Conservation (phyloP, 2,329 filamentous ascomycete species). For the Paecilomyces formosus region DNA sequence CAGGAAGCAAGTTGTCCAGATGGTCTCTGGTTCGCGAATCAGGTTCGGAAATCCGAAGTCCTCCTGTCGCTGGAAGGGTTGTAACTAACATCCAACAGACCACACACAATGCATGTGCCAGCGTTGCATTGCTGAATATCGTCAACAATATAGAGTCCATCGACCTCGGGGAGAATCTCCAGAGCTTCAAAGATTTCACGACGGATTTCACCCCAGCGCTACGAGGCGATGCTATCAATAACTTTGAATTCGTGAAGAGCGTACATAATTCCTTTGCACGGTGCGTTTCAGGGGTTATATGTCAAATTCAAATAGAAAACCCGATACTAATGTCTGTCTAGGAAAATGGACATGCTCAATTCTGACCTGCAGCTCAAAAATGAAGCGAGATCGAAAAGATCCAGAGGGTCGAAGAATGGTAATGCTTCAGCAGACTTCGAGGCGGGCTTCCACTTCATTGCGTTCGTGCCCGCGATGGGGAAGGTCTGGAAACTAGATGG, state of each 20-base stretch:
- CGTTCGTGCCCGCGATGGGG: constrained; percentile 70
- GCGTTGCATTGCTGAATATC: constrained; percentile 88
- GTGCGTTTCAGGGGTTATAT: constrained; percentile 28
- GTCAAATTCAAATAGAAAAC: not conserved
- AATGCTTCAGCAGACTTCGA: constrained; percentile 46
- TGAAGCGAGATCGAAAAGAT: constrained; percentile 33
- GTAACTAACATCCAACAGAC: constrained; percentile 45
- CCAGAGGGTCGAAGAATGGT: constrained; percentile 25
- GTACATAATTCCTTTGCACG: constrained; percentile 85
- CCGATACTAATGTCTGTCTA: constrained; percentile 16
- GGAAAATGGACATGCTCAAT: constrained; percentile 68
- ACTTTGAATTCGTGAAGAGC: constrained; percentile 67
- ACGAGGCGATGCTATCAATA: constrained; percentile 67
- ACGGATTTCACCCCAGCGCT: constrained; percentile 60
- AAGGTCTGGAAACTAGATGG: constrained; percentile 86
- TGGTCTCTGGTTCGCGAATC: constrained; percentile 88
- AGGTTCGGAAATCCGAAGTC: constrained; percentile 44
- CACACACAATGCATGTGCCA: constrained; percentile 77
- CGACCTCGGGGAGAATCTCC: constrained; percentile 62
- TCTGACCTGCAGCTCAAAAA: constrained; percentile 57
- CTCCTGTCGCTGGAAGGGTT: not conserved
- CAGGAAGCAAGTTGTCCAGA: constrained; percentile 51
- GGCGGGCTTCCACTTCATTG: constrained; percentile 79
- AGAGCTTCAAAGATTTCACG: constrained; percentile 67
- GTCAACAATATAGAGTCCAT: constrained; percentile 71